Percentiles rank a stretch among this genome's conserved stretches.
Evolutionary conservation across 257 asterid species (phyloP).

Genomic region (Echium plantagineum): DNA sequence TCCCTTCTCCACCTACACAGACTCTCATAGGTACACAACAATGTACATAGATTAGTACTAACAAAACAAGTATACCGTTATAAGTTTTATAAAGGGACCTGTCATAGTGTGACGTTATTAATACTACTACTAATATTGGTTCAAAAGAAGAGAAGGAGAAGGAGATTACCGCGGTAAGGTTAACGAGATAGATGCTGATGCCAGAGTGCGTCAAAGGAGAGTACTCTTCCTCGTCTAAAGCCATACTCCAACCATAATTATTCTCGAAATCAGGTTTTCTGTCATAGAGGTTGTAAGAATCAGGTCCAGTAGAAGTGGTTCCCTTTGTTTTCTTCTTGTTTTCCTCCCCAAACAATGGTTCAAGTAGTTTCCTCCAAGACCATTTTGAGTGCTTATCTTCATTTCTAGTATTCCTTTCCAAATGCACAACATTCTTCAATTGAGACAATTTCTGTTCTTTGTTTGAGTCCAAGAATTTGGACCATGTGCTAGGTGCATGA

Average conservation of each 20-base stretch:
- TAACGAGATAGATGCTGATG: slow-evolving; percentile 55
- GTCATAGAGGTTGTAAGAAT: slow-evolving; percentile 50
- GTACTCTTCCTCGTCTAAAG: slow-evolving; percentile 49
- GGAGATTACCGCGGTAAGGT: slow-evolving; percentile 1
- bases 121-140: too few relatives aligned
- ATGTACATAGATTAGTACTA: too few relatives aligned
- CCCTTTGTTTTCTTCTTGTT: slow-evolving; percentile 10
- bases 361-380: slow-evolving; percentile 50
- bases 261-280: slow-evolving; percentile 49
- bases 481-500: slow-evolving; percentile 39
- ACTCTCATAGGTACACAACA: too few relatives aligned
- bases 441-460: slow-evolving; percentile 25
- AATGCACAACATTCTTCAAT: slow-evolving; percentile 33
- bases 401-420: slow-evolving; percentile 12
- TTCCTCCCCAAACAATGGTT: slow-evolving; percentile 25
- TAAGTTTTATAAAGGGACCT: too few relatives aligned
- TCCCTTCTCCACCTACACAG: too few relatives aligned
- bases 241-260: slow-evolving; percentile 70
- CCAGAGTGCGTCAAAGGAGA: slow-evolving; percentile 42
- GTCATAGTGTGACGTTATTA: too few relatives aligned
- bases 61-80: too few relatives aligned
- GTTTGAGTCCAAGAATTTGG: slow-evolving; percentile 37
- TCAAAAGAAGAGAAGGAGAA: too few relatives aligned
- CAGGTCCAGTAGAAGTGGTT: slow-evolving; percentile 25
- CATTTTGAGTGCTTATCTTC: slow-evolving; percentile 24